Evolutionary conservation across 2,329 filamentous ascomycete genomes (phyloP).

Genomic region (Neonectria neomacrospora): DNA sequence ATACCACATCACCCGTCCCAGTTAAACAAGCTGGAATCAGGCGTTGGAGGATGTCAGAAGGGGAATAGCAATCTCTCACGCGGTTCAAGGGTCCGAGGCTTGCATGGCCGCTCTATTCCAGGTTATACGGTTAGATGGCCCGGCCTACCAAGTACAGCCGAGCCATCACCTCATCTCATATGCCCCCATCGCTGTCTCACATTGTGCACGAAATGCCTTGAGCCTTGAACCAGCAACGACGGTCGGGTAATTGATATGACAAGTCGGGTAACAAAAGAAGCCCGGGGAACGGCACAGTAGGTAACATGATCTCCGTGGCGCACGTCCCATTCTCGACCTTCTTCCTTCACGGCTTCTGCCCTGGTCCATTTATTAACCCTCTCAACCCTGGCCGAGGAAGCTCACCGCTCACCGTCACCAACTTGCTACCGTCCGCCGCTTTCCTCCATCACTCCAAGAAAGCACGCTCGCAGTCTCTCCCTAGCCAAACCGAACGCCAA

Average conservation of each 20-base stretch:
- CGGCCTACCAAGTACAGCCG: background rate
- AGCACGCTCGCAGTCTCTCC: background rate
- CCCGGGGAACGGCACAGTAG: background rate
- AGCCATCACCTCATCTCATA: background rate
- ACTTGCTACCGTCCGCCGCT: background rate
- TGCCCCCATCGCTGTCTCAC: background rate
- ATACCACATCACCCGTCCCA: background rate
- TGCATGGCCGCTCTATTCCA: background rate
- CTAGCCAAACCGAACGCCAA: background rate
- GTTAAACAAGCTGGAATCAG: background rate
- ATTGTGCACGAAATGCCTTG: background rate
- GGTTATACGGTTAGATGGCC: slow-evolving; percentile 4
- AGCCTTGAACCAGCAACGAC: background rate
- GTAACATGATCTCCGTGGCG: background rate
- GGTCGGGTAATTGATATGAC: background rate
- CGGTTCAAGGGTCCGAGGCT: background rate
- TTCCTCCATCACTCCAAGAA: background rate
- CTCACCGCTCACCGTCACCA: slow-evolving; percentile 5
- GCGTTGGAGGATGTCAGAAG: background rate
- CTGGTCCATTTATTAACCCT: slow-evolving; percentile 6
- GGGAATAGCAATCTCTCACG: background rate
- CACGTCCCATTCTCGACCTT: background rate
- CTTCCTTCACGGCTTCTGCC: background rate
- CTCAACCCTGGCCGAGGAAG: slow-evolving; percentile 7
- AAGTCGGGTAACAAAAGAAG: background rate